Percentiles rank a stretch among this genome's conserved stretches.
These are phyloP conservation scores for Thyridium curvatum DNA, from an alignment of 2,329 filamentous ascomycete species.

Conservation along the genomic window DNA sequence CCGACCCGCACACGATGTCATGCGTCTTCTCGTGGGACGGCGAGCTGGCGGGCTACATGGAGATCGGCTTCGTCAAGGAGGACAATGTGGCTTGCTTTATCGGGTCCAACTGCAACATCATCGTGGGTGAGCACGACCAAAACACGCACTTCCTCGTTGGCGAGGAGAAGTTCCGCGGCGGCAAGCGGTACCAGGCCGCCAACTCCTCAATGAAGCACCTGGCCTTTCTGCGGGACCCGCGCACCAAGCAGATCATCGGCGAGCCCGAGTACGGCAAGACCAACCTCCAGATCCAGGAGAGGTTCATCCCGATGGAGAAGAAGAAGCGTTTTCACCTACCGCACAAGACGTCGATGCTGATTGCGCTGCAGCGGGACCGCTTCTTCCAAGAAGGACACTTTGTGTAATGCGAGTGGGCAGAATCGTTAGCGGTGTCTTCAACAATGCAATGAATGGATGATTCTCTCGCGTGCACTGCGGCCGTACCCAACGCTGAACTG, in stretches of 20 bases:
- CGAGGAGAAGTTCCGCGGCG: constrained; percentile 52
- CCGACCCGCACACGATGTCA: constrained; percentile 65
- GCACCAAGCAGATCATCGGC: constrained; percentile 52
- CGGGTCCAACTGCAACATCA: constrained; percentile 38
- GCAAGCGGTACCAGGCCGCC: constrained; percentile 55
- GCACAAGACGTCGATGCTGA: constrained; percentile 64
- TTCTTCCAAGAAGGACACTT: constrained; percentile 50
- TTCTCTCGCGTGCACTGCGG: no score
- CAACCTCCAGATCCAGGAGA: constrained; percentile 67
- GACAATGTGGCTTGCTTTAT: constrained; percentile 47
- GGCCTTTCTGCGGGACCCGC: constrained; percentile 54
- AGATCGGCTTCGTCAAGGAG: constrained; percentile 67
- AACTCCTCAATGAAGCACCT: constrained; percentile 58
- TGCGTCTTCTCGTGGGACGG: constrained; percentile 68
- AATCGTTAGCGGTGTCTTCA: no score
- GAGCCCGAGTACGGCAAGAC: constrained; percentile 68
- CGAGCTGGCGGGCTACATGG: constrained; percentile 68
- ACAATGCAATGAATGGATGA: no score
- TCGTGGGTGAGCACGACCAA: constrained; percentile 47
- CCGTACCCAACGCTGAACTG: no score
- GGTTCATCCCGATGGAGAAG: constrained; percentile 65
- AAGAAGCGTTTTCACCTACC: constrained; percentile 68
- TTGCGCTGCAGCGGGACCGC: constrained; percentile 57
- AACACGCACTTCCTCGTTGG: constrained; percentile 53
- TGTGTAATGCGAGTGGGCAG: no score